A percentile compares a stretch with the other conserved stretches of the same genome.
These are phyloP conservation scores for Geotrichum europaeum DNA, from an alignment of 1,139 yeast species.

Conservation along the genomic window DNA sequence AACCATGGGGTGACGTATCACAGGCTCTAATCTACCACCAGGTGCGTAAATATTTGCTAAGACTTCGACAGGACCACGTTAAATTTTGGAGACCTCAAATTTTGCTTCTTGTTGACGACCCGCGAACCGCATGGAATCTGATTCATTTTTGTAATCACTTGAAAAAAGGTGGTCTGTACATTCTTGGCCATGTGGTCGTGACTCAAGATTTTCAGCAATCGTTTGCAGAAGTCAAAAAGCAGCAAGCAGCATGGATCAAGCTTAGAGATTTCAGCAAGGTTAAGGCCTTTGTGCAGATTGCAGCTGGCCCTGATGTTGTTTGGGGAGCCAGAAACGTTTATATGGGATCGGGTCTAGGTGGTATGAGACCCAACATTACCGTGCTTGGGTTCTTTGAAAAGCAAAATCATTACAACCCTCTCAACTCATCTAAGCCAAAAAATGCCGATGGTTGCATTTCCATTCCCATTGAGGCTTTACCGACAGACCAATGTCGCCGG, in stretches of 20 bases:
- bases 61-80: constrained; percentile 84
- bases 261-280: constrained; percentile 69
- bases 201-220: constrained; percentile 51
- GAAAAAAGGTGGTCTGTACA: constrained; percentile 89
- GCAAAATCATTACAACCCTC: constrained; percentile 12
- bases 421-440: not conserved
- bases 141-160: constrained; percentile 91
- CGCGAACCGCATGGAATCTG: constrained; percentile 83
- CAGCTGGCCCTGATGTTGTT: constrained; percentile 76
- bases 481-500: constrained; percentile 74
- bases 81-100: constrained; percentile 98
- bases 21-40: constrained; percentile 92
- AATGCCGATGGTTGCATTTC: constrained; percentile 1
- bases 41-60: constrained; percentile 78
- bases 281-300: constrained; percentile 91
- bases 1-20: constrained; percentile 96
- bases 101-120: constrained; percentile 78
- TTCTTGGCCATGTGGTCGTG: constrained; percentile 82
- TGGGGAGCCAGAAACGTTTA: constrained; percentile 97
- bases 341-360: constrained; percentile 90
- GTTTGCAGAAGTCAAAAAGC: constrained; percentile 61
- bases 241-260: constrained; percentile 75
- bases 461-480: constrained; percentile 40
- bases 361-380: constrained; percentile 94
- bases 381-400: constrained; percentile 37